A percentile compares a stretch with the other conserved stretches of the same genome.
Evolutionary conservation across 2,329 filamentous ascomycete species (phyloP).

Genomic region (Hypomyces perniciosus): DNA sequence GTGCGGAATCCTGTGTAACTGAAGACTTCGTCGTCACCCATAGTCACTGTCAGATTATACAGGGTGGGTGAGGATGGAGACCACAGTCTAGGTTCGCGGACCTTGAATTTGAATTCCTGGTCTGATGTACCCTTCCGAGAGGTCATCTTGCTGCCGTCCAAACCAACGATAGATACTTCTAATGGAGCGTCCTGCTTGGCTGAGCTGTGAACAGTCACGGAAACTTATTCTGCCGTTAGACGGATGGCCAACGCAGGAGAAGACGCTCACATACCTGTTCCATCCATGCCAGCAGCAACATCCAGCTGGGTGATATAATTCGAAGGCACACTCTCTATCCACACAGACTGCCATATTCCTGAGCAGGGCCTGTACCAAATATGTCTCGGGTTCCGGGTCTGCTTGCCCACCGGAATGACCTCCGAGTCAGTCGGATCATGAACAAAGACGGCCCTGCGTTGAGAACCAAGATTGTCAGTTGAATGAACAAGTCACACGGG

Average conservation of each 20-base stretch:
- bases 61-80: conserved; percentile 56
- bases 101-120: conserved; percentile 46
- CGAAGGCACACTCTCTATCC: conserved; percentile 57
- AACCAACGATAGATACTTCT: conserved; percentile 30
- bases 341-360: conserved; percentile 70
- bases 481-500: background rate
- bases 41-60: conserved; percentile 56
- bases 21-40: conserved; percentile 45
- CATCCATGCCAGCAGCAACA: conserved; percentile 50
- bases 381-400: conserved; percentile 48
- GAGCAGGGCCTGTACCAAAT: conserved; percentile 70
- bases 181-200: conserved; percentile 28
- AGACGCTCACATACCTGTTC: conserved; percentile 35
- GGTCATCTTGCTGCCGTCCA: conserved; percentile 35
- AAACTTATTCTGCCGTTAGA: conserved; percentile 34
- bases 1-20: conserved; percentile 68
- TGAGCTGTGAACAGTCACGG: conserved; percentile 48
- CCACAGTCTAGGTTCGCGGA: conserved; percentile 55
- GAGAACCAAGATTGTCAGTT: background rate
- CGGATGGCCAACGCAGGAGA: background rate
- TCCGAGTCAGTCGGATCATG: conserved; percentile 59
- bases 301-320: conserved; percentile 55
- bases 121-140: conserved; percentile 41
- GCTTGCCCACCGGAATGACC: conserved; percentile 62
- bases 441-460: conserved; percentile 54